These are phyloP conservation scores for Ascochyta pisi DNA, from an alignment of 2,329 filamentous ascomycete species.

Conservation along the genomic window DNA sequence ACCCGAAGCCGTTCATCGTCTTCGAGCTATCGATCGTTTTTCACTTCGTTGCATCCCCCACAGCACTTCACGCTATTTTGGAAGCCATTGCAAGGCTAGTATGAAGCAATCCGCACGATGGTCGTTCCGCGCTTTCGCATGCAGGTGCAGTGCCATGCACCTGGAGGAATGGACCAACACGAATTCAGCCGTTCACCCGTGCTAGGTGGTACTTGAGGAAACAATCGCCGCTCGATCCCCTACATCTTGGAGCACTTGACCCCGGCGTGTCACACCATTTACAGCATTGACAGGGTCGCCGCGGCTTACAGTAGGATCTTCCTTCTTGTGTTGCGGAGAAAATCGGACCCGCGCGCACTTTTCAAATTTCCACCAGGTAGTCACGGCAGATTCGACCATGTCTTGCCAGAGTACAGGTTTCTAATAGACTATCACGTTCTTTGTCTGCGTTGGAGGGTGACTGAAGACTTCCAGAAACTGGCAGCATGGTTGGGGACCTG, in stretches of 20 bases:
- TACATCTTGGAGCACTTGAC: neutral
- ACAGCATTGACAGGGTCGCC: neutral
- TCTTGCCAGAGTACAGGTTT: too few relatives aligned
- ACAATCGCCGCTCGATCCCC: constrained; percentile 7
- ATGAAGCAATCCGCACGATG: neutral
- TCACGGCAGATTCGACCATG: too few relatives aligned
- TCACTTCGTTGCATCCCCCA: neutral
- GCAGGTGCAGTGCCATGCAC: constrained; percentile 2
- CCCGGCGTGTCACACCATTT: constrained; percentile 6
- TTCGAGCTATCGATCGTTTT: neutral
- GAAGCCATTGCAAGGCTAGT: neutral
- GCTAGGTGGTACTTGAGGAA: constrained; percentile 13
- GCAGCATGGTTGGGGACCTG: too few relatives aligned
- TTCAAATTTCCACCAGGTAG: too few relatives aligned
- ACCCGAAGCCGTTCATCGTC: constrained; percentile 1
- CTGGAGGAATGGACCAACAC: constrained; percentile 10
- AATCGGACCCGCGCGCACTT: too few relatives aligned
- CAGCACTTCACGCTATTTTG: neutral
- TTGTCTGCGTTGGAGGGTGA: too few relatives aligned
- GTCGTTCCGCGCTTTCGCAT: constrained; percentile 5
- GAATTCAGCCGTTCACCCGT: constrained; percentile 11
- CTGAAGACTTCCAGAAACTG: too few relatives aligned
- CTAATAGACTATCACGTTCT: too few relatives aligned
- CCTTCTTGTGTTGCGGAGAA: too few relatives aligned
- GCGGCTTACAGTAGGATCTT: constrained; percentile 1